These are phyloP conservation scores for Oryza meridionalis DNA, from an alignment of 176 grass and related monocot genomes.

Conservation along the genomic window DNA sequence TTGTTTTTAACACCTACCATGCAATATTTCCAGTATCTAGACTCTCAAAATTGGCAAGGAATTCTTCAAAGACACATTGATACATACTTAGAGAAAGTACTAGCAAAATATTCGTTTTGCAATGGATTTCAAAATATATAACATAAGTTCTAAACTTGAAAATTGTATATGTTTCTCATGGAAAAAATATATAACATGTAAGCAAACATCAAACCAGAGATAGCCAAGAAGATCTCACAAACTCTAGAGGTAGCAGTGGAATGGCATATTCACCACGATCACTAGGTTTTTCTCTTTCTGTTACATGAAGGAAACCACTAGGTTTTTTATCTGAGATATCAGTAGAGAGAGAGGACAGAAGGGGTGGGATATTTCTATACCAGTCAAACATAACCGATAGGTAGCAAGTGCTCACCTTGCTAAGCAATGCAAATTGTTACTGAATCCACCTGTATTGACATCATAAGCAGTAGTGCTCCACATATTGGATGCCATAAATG, in stretches of 20 bases:
- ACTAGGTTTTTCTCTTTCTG: not conserved
- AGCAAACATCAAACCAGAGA: not conserved
- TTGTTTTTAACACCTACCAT: slow-evolving; percentile 1
- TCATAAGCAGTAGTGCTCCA: slow-evolving; percentile 83
- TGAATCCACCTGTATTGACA: slow-evolving; percentile 77
- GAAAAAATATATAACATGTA: not conserved
- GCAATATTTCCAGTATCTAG: not conserved
- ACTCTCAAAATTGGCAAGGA: not conserved
- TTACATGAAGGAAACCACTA: not conserved
- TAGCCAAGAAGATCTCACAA: not conserved
- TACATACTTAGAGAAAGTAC: not conserved
- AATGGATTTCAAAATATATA: not conserved
- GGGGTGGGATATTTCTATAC: not conserved
- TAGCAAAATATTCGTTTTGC: not conserved
- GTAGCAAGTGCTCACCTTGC: slow-evolving; percentile 67
- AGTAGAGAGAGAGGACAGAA: not conserved
- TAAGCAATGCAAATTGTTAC: slow-evolving; percentile 91
- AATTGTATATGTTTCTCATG: not conserved
- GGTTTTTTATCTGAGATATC: not conserved
- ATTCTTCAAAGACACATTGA: not conserved
- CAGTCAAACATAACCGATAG: slow-evolving; percentile 11
- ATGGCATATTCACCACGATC: not conserved
- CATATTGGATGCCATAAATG: slow-evolving; percentile 91
- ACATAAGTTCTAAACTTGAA: not conserved
- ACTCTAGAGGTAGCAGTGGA: not conserved